Evolutionary conservation across 2,329 filamentous ascomycete species (phyloP), one percentile per base, ranked within the genome.

Genomic region (Cercospora beticola): DNA sequence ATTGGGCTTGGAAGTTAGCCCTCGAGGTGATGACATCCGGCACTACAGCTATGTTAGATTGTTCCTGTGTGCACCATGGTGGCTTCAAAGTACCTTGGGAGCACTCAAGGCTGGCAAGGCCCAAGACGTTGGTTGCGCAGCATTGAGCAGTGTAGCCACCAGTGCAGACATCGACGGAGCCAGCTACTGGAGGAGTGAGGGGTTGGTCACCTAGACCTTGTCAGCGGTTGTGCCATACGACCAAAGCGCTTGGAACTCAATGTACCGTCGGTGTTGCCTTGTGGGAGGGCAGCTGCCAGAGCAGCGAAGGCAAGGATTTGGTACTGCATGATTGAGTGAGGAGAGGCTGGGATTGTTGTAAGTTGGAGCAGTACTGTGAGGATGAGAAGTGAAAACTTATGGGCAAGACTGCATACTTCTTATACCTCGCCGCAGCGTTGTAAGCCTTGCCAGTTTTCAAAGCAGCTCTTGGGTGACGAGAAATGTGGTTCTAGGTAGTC

Each of bases 71-170:
- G 14, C 18, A 58, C 30, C 16, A 58, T 58, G n/a, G 1, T 33
- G 26, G n/a, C 7, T n/a, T 9, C 3, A 16, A 57, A 10, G 10
- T 31, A 58, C 54, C 54, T 58, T 58, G 54, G 4, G 62, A 64
- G 62, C 62, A 64, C 14, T 64, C 62, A 14, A 64, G 49, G 6
- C 49, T 23, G 14, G 62, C 62, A 31, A 64, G 49, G 49, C 62
- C 62, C 23, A 64, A 16, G 1, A 64, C 62, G 12, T 64, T 64
- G 28, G 62, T 64, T 28, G 62, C 62, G 30, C 62, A 64, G 62
- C 62, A 64, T n/a, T 64, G 62, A 26, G 62, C 23, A 57, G 62
- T 64, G 6, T 30, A 56, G 30, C 62, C 49, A 8, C 12, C 12
- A 33, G 46, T 57, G 49, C 62, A 64, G 40, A 64, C 62, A 56